Evolutionary conservation across 352 stramenopile species (phyloP).

Genomic region (Phytopythium kandeliae): DNA sequence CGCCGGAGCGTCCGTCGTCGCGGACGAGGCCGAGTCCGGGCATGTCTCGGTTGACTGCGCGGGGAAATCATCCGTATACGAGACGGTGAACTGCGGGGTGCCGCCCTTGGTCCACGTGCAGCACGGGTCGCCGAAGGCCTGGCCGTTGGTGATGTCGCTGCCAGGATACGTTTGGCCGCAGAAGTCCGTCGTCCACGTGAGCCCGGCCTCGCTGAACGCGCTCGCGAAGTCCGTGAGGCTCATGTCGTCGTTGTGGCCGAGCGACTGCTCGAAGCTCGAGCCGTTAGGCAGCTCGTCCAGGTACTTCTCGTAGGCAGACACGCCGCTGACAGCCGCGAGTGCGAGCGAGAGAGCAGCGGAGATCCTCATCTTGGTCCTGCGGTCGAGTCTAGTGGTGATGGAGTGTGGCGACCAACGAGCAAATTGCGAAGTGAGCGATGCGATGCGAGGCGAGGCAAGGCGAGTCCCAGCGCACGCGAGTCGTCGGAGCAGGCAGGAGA

Average conservation of each 20-base stretch:
- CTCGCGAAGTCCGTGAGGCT: slow-evolving; percentile 8
- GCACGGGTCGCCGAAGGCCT: no score
- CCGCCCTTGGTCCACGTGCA: slow-evolving; percentile 34
- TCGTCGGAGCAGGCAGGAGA: no score
- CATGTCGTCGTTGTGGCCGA: slow-evolving; percentile 6
- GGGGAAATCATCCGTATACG: slow-evolving; percentile 4
- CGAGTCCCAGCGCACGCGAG: no score
- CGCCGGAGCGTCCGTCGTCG: neutral
- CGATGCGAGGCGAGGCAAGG: no score
- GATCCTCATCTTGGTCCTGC: slow-evolving; percentile 4
- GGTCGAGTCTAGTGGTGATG: neutral
- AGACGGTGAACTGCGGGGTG: slow-evolving; percentile 29
- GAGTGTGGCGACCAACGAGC: no score
- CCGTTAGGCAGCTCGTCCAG: slow-evolving; percentile 14
- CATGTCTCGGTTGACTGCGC: slow-evolving; percentile 4
- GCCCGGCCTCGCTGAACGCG: neutral
- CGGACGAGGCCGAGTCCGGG: neutral
- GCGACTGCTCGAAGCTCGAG: slow-evolving; percentile 7
- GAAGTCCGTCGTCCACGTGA: slow-evolving; percentile 9
- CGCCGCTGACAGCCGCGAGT: neutral
- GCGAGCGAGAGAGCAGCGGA: slow-evolving; percentile 1
- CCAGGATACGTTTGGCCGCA: slow-evolving; percentile 5
- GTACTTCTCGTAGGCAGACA: slow-evolving; percentile 5
- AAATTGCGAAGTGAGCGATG: no score
- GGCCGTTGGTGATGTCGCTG: slow-evolving; percentile 12